Conservation (phyloP, 140 eudicot genomes). For the Senecio squalidus region DNA sequence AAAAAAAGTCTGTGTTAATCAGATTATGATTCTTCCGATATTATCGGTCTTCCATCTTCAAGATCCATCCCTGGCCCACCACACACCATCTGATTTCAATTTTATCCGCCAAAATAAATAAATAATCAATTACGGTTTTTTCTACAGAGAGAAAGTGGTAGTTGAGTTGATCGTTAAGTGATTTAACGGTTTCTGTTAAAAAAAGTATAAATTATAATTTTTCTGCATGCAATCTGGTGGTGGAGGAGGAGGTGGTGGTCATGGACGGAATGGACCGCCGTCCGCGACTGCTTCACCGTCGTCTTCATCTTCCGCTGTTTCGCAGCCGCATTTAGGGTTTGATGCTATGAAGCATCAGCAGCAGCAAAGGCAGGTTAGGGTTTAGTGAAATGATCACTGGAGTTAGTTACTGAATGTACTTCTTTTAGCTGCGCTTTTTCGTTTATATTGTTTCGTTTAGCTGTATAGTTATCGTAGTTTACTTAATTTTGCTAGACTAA, state of each 20-base stretch:
- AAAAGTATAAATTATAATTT: not conserved
- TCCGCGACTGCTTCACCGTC: conserved; percentile 80
- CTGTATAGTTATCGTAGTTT: too few species aligned
- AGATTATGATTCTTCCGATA: too few species aligned
- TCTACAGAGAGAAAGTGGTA: too few species aligned
- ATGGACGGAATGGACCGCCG: conserved; percentile 68
- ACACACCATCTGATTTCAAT: too few species aligned
- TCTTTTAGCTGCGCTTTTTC: not conserved
- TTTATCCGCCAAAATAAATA: too few species aligned
- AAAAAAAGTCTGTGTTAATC: too few species aligned
- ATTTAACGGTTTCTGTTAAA: not conserved
- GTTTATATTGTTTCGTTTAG: not conserved
- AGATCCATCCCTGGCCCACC: too few species aligned
- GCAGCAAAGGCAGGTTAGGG: conserved; percentile 81
- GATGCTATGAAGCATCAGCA: conserved; percentile 61
- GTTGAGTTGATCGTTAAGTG: not conserved
- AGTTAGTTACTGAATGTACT: conserved; percentile 3
- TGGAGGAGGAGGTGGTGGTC: conserved; percentile 61
- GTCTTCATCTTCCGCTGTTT: conserved; percentile 80
- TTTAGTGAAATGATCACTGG: too few species aligned
- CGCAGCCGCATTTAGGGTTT: conserved; percentile 61
- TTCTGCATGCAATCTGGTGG: conserved; percentile 70
- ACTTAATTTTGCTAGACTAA: too few species aligned
- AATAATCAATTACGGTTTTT: too few species aligned
- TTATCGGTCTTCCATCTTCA: too few species aligned